Base-by-base conservation (phyloP, 371 early-diverging fungal genomes). In the Choanephora cucurbitarum region DNA sequence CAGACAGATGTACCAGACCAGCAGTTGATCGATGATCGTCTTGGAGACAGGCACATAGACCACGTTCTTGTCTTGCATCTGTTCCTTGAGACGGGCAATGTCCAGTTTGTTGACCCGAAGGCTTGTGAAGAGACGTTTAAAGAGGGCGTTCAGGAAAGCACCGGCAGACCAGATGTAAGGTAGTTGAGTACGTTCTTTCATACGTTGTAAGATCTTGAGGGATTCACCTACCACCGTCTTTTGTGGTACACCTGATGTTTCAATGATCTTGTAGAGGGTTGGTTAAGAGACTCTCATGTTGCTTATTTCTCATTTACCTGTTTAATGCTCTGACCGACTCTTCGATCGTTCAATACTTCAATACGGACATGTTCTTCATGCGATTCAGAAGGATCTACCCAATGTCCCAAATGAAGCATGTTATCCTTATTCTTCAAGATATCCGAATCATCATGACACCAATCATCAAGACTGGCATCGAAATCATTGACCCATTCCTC, bases 161-260 rank as follows among this genome's bases (percentile, higher is more conserved):
- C 77, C 80, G 6, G 80, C 80, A 48, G 76, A 79, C 77, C 77
- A 79, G 1, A 79, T 65, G 53, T 79, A 79, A 15, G 72, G 72
- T 0, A 76, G 37, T 24, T 74, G 75, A 3, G 80, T 76, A 17
- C 80, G 70, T 51, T 79, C 80, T 24, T 68, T 70, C 77, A 74
- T 76, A 5, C 80, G 60, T 40, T 72, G 70, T 5, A 76, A 58
- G 4, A 79, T 60, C 40, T 76, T 75, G 19, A 68, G 44, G 6
- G 80, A 69, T 62, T 79, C 80, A n/a, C 70, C 69, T 1, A 79
- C 70, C 0, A 75, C 80, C 0, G 73, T 76, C 22, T 69, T 69
- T 48, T 79, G 76, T 34, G 80, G 75, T 0, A 79, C 80, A 37
- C 77, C 77, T 18, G 80, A 75, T 1, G 66, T 60, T 17, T 73